These are phyloP conservation scores for Marvania coccoides DNA, from an alignment of 139 green algal genomes.

Conservation along the genomic window DNA sequence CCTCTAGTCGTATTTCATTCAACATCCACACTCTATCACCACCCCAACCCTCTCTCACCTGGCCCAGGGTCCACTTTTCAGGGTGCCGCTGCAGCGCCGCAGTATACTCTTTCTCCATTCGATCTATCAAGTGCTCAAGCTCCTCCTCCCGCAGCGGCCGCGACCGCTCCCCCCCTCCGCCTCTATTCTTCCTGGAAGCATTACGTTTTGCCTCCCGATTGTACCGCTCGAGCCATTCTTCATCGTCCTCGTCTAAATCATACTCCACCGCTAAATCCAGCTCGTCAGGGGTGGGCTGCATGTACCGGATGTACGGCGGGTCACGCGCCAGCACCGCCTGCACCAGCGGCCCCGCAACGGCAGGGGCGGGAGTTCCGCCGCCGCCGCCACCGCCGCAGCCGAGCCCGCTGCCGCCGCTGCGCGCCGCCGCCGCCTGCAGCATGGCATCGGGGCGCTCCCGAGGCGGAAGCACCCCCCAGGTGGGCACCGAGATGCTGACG, in stretches of 20 bases:
- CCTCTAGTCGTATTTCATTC: too few species aligned
- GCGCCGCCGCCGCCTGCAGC: neutral
- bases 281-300: conserved; percentile 36
- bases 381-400: neutral
- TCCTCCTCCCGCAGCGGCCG: conserved; percentile 20
- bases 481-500: conserved; percentile 23
- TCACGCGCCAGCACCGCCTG: neutral
- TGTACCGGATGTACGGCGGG: conserved; percentile 25
- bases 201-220: conserved; percentile 45
- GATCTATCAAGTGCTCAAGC: conserved; percentile 36
- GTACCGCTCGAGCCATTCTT: conserved; percentile 83
- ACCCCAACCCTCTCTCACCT: neutral
- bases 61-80: conserved; percentile 16
- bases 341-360: neutral
- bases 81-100: conserved; percentile 28
- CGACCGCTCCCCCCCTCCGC: conserved; percentile 1
- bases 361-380: neutral
- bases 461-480: neutral
- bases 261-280: conserved; percentile 75
- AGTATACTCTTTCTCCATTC: conserved; percentile 42
- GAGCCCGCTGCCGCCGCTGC: neutral
- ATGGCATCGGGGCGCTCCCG: conserved; percentile 9
- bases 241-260: conserved; percentile 92
- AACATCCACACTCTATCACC: neutral
- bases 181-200: too few species aligned